Conservation (phyloP, 768 basidiomycete species). For the Collybia nuda region DNA sequence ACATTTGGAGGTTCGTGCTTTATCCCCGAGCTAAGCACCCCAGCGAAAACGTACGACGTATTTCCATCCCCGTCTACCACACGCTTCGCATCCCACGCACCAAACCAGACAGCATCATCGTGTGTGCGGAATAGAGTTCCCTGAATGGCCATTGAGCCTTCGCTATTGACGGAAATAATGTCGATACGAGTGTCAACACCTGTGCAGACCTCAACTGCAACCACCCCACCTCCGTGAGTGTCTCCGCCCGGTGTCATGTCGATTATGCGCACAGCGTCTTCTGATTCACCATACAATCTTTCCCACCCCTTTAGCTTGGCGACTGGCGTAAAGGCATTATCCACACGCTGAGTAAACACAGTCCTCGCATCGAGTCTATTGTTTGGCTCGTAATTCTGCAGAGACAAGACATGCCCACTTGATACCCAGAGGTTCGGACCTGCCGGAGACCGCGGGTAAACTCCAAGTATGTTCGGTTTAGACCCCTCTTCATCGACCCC, state of each 20-base stretch:
- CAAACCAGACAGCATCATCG: conserved; percentile 34
- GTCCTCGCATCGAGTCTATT: conserved; percentile 31
- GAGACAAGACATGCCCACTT: conserved; percentile 24
- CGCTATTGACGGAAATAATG: conserved; percentile 21
- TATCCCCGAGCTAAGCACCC: conserved; percentile 30
- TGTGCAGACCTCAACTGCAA: conserved; percentile 38
- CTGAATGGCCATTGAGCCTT: conserved; percentile 7
- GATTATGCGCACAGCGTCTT: conserved; percentile 34
- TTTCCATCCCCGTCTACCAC: conserved; percentile 17
- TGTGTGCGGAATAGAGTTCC: conserved; percentile 28
- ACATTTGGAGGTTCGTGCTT: conserved; percentile 33
- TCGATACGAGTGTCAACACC: conserved; percentile 40
- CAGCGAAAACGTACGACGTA: conserved; percentile 25
- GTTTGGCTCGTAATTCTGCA: conserved; percentile 27
- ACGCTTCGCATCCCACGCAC: conserved; percentile 32
- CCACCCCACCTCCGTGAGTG: conserved; percentile 11
- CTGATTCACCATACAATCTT: conserved; percentile 25
- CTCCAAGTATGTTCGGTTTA: conserved; percentile 17
- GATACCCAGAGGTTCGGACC: conserved; percentile 29
- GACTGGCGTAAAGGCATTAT: conserved; percentile 3
- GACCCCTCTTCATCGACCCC: conserved; percentile 11
- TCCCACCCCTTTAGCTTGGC: conserved; percentile 4
- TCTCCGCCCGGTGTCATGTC: conserved; percentile 21
- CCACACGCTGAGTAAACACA: conserved; percentile 21
- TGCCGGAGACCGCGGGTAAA: conserved; percentile 31